Evolutionary conservation across 2,329 filamentous ascomycete species (phyloP), one percentile per base, ranked within the genome.

Genomic region (Botryotinia narcissicola): DNA sequence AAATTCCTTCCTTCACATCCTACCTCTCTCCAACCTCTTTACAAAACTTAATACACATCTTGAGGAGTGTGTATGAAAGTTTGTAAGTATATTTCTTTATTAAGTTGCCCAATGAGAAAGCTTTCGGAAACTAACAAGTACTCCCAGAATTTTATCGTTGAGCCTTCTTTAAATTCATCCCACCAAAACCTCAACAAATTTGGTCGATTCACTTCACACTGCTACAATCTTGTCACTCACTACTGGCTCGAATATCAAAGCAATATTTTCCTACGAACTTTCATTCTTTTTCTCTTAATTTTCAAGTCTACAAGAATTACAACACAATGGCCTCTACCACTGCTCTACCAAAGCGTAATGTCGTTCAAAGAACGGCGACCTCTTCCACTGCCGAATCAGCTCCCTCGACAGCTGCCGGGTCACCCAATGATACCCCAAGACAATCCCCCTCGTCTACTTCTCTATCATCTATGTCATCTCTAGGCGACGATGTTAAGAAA

Each of bases 361-460:
- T 75, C 73, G 70, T 80, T 14, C 78, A 76, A 35, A 71, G 80
- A 73, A 79, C 78, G 16, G 75, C 74, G 51, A 79, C 78, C 61
- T 77, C 79, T 1, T 78, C 76, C 40, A 79, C 78, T 37, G 74
- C 66, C 67, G 77, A 80, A 22, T 80, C 80, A 25, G 81, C 83
- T 2, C 87, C 88, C 72, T 87, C 87, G 6, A 89, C 89, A 20
- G 86, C 87, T 73, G 84, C 84, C 61, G 87, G 85, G 68, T 90
- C 89, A 5, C 89, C 89, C 40, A 82, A 81, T 73, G 89, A 90
- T 80, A 90, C 88, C 20, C 89, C 89, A 59, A 85, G 87, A 66
- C 85, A 80, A 42, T 91, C 89, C 32, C 85, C 95, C 64, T 98
- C 96, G 12, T 93, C 93, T 57, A 97, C 95, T 5, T 98, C 96